Evolutionary conservation across 345 rosid genomes (phyloP), one percentile per base, ranked within the genome.

Genomic region (Hypericum perforatum): DNA sequence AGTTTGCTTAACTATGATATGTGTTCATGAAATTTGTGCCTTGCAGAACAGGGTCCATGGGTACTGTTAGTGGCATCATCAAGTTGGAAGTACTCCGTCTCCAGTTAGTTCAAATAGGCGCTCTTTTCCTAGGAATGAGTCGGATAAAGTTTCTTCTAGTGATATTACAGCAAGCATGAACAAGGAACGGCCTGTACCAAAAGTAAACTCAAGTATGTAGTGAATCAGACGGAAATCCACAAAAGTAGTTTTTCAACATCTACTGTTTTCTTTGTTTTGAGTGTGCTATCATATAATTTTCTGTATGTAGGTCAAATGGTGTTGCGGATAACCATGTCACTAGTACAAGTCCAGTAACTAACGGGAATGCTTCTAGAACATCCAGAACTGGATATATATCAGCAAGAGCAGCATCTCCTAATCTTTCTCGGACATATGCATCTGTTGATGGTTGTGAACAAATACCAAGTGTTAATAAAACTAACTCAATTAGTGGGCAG

Each of bases 341-440:
- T 15, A 63, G 55, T 62, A 66, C 73, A 54, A 63, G 70, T 59
- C 47, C 63, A 5, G 62, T 60, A 53, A 62, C 57, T 6, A 81
- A 78, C 63, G 76, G 76, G 67, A 81, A 78, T 60, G 79, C 67
- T 47, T 73, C 81, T 3, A 64, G 81, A 63, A 66, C 71, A 52
- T 66, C 76, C 14, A 70, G 83, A 53, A 73, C 72, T 54, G 64
- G 79, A 57, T 68, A 74, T 53, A 58, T 64, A 42, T 47, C 56
- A 64, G 60, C 70, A 37, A 52, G 65, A 50, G 63, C 58, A 49
- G 67, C 84, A 36, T 76, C 77, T 49, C 54, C 64, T 53, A 73
- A 57, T 65, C 59, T 67, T 57, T 55, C 78, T 53, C 65, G 68
- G 32, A 32, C 67, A 11, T 63, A 71, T 51, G 77, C 66, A 41